These are phyloP conservation scores for Sonneratia caseolaris DNA, from an alignment of 345 rosid species.

Conservation along the genomic window DNA sequence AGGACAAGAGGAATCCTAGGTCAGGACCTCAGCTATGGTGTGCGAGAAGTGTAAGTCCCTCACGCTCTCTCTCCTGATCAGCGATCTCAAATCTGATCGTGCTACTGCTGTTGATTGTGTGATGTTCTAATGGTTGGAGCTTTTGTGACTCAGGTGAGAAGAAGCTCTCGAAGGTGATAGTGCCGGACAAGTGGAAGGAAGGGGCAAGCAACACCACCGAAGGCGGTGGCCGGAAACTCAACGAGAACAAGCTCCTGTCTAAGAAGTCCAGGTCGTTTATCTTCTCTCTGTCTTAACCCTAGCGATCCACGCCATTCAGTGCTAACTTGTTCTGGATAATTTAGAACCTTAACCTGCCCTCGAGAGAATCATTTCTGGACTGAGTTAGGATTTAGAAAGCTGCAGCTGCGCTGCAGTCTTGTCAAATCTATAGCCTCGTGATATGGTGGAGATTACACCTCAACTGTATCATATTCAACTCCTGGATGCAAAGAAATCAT, in stretches of 20 bases:
- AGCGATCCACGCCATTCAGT: too few relatives aligned
- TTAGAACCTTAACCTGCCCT: neutral
- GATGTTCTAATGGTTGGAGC: neutral
- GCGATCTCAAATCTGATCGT: neutral
- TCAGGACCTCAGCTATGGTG: slow-evolving; percentile 40
- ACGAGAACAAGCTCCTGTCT: slow-evolving; percentile 97
- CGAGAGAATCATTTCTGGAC: neutral
- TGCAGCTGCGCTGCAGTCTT: neutral
- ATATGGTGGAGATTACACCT: neutral
- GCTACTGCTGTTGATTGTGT: neutral
- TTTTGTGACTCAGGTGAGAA: slow-evolving; percentile 54
- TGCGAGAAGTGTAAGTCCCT: slow-evolving; percentile 74
- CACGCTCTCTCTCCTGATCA: neutral
- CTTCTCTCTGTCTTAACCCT: too few relatives aligned
- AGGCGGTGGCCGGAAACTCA: slow-evolving; percentile 91
- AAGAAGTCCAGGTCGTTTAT: slow-evolving; percentile 57
- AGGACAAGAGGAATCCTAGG: neutral
- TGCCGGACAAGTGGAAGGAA: slow-evolving; percentile 99
- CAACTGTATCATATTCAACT: neutral
- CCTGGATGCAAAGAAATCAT: neutral
- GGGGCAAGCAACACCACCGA: slow-evolving; percentile 93
- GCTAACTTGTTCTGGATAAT: neutral
- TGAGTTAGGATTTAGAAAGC: neutral
- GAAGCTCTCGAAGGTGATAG: slow-evolving; percentile 91
- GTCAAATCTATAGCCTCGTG: neutral